Evolutionary conservation across 192 early-diverging fungal species (phyloP), one percentile per base, ranked within the genome.

Genomic region (Entophlyctis helioformis): DNA sequence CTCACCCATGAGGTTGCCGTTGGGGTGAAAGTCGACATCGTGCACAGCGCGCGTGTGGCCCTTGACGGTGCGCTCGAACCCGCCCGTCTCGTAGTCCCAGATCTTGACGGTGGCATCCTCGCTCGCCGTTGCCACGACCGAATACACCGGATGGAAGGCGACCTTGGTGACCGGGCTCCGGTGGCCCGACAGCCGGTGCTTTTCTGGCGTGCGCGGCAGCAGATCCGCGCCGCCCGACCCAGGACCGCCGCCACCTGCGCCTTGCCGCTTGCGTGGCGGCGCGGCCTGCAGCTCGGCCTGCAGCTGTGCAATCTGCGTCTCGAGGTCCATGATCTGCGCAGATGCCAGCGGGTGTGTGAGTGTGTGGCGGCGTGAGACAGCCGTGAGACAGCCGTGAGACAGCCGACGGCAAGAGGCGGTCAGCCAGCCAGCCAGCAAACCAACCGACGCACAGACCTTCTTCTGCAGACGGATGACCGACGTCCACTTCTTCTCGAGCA

Each of bases 41-140:
- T 87, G 84, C n/a, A 97, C 89, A 11, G 90, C 70, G 50, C 94
- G 91, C 1, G 93, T 97, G 56, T 97, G 93, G 32, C 93, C 91
- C 54, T 92, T 92, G 5, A 97, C 63, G 0, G 93, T 90, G 27
- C 84, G 62, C 59, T 96, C 93, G 64, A 85, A 92, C 34, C 85
- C 84, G 33, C 86, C 91, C 11, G 89, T 78, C 56, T 97, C 93
- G 39, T 83, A 81, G 67, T 96, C 93, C 83, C 83, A 97, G 27
- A 96, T 79, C 51, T 88, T 87, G 42, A 96, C 82, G 0, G 90
- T 82, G 36, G 87, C 81, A 48, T 97, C 93, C 54, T 97, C 93
- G 12, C 82, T 83, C 13, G 86, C 85, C 2, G 92, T 78, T 0
- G 85, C 89, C n/a, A 94, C 41, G 5, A 85, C 48, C 15, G 79